These are phyloP conservation scores for Lactarius quietus DNA, from an alignment of 768 basidiomycete genomes.

Conservation along the genomic window DNA sequence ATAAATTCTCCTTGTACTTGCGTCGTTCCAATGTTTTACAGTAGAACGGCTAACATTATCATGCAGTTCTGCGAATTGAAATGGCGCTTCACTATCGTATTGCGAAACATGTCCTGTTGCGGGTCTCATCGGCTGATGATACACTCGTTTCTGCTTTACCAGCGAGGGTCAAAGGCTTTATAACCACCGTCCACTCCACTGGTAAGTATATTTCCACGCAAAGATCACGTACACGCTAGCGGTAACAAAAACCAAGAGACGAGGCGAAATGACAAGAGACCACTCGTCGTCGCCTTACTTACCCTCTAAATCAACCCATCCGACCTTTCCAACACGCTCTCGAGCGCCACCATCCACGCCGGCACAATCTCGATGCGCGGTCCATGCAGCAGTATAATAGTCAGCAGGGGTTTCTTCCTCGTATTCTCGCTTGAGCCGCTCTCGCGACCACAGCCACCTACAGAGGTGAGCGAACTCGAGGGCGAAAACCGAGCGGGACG, in stretches of 20 bases:
- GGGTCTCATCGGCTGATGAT: too few species aligned
- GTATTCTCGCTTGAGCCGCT: slow-evolving; percentile 32
- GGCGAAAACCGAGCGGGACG: slow-evolving; percentile 18
- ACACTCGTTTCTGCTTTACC: too few species aligned
- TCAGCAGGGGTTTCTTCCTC: slow-evolving; percentile 54
- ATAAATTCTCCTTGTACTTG: too few species aligned
- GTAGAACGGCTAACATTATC: too few species aligned
- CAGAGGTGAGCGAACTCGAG: slow-evolving; percentile 20
- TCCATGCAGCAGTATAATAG: slow-evolving; percentile 82
- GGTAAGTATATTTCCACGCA: background rate
- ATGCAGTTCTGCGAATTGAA: too few species aligned
- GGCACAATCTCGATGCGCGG: slow-evolving; percentile 82
- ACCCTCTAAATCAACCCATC: background rate
- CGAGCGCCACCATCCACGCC: slow-evolving; percentile 81
- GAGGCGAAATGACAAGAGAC: background rate
- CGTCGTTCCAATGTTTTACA: too few species aligned
- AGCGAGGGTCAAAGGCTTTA: too few species aligned
- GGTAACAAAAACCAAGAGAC: background rate
- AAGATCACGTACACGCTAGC: background rate
- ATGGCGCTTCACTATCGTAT: too few species aligned
- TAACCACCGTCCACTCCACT: too few species aligned
- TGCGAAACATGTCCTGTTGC: too few species aligned
- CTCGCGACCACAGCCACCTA: slow-evolving; percentile 32
- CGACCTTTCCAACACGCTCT: slow-evolving; percentile 34
- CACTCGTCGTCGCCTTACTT: background rate